A percentile compares a stretch with the other conserved stretches of the same genome.
These are phyloP conservation scores for Eutrema japonicum DNA, from an alignment of 345 rosid species.

Conservation along the genomic window DNA sequence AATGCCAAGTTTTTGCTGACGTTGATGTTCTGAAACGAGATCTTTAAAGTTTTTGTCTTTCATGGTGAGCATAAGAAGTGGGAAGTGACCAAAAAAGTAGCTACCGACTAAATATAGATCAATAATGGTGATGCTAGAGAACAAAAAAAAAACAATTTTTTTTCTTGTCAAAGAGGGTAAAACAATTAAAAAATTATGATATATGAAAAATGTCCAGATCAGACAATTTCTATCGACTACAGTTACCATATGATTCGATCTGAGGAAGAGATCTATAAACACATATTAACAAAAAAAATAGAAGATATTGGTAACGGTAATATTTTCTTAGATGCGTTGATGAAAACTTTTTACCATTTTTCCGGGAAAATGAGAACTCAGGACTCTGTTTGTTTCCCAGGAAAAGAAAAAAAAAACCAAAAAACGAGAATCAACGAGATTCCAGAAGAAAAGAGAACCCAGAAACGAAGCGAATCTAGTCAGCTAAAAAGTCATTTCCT, in stretches of 20 bases:
- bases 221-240: constrained; percentile 13
- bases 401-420: background rate
- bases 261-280: background rate
- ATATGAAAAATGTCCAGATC: constrained; percentile 2
- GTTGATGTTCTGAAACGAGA: constrained; percentile 27
- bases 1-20: background rate
- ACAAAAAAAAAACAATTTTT: background rate
- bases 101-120: constrained; percentile 42
- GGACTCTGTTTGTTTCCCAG: constrained; percentile 12
- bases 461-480: constrained; percentile 4
- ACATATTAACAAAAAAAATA: too few species aligned
- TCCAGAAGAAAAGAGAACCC: constrained; percentile 15
- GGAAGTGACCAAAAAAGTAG: constrained; percentile 35
- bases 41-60: constrained; percentile 37
- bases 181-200: background rate
- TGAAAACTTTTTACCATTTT: constrained; percentile 12
- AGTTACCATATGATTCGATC: constrained; percentile 10
- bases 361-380: constrained; percentile 16
- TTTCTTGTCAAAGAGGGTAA: background rate
- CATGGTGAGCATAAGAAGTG: constrained; percentile 27
- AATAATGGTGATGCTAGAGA: constrained; percentile 27
- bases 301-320: background rate
- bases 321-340: background rate
- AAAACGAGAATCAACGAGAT: constrained; percentile 3
- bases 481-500: constrained; percentile 23